phyloP scores from a whole-genome alignment of 1,284 basidiomycete genomes.

The Ustilago xerochloae region DNA sequence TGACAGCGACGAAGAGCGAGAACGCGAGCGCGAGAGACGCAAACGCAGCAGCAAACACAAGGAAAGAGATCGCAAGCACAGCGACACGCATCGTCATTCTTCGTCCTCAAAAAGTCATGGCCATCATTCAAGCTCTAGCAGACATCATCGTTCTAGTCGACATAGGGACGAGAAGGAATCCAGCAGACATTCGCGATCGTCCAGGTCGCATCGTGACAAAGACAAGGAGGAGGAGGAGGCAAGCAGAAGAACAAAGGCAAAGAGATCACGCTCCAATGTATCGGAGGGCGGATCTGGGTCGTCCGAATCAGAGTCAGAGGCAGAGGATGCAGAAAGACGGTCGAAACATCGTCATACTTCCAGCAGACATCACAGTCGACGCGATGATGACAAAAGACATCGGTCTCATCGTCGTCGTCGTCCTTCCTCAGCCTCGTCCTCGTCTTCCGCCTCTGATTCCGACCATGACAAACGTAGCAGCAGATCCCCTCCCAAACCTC shows the following conservation, averaged over 20 bases:
- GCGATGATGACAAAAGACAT: conserved; percentile 11
- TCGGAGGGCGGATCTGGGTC: conserved; percentile 6
- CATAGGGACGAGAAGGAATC: conserved; percentile 22
- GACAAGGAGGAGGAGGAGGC: conserved; percentile 2
- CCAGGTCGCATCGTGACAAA: conserved; percentile 25
- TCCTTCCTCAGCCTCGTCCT: conserved; percentile 16
- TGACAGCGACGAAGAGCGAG: conserved; percentile 49
- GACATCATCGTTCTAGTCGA: conserved; percentile 23
- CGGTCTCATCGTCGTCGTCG: conserved; percentile 20
- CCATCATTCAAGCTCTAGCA: conserved; percentile 24
- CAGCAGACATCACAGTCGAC: conserved; percentile 10
- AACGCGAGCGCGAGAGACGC: conserved; percentile 48
- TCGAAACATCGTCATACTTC: conserved; percentile 16
- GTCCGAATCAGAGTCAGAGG: conserved; percentile 1
- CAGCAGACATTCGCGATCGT: conserved; percentile 16
- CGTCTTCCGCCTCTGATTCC: conserved; percentile 3
- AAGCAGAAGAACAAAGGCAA: conserved; percentile 12
- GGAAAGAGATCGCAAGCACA: conserved; percentile 19
- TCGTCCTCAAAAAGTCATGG: conserved; percentile 20
- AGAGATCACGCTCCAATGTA: conserved; percentile 20
- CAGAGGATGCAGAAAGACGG: background rate
- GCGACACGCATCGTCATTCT: conserved; percentile 27
- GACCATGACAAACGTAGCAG: conserved; percentile 3
- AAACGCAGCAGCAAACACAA: conserved; percentile 28
- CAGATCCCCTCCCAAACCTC: background rate